A percentile compares a stretch with the other conserved stretches of the same genome.
phyloP scores from a whole-genome alignment of 768 basidiomycete genomes.

The Lactarius psammicola region DNA sequence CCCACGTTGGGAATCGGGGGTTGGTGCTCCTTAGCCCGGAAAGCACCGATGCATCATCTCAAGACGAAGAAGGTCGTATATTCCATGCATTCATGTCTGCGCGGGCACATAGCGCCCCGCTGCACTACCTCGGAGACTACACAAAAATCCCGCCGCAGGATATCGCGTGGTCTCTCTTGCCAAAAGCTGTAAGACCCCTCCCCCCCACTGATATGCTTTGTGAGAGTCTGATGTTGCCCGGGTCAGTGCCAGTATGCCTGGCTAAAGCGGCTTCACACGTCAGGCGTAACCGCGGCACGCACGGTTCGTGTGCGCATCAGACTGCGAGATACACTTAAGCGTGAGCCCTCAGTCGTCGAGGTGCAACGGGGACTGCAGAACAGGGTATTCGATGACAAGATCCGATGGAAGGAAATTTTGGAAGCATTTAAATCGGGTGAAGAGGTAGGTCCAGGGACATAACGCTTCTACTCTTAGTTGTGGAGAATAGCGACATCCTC shows the following conservation, averaged over 20 bases:
- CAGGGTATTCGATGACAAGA: rapidly evolving
- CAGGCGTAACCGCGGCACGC: no score
- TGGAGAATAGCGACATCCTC: not conserved
- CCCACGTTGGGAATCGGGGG: not conserved
- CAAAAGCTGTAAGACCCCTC: not conserved
- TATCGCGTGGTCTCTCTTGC: not conserved
- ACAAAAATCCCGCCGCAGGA: not conserved
- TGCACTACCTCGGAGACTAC: not conserved
- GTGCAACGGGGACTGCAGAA: not conserved
- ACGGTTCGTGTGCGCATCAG: not conserved
- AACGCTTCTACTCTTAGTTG: not conserved
- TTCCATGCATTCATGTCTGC: not conserved
- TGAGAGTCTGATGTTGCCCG: not conserved
- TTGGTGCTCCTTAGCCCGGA: not conserved
- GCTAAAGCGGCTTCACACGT: no score
- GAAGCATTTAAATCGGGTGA: not conserved
- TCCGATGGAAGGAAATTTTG: not conserved
- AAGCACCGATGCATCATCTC: not conserved
- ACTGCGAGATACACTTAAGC: not conserved
- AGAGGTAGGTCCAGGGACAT: not conserved
- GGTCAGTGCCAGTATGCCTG: not conserved
- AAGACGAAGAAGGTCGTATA: not conserved
- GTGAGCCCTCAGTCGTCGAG: conserved; percentile 12
- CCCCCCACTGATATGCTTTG: not conserved
- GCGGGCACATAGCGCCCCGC: rapidly evolving